These are phyloP conservation scores for Cordyceps pruinosa DNA, from an alignment of 2,329 filamentous ascomycete genomes.

Conservation along the genomic window DNA sequence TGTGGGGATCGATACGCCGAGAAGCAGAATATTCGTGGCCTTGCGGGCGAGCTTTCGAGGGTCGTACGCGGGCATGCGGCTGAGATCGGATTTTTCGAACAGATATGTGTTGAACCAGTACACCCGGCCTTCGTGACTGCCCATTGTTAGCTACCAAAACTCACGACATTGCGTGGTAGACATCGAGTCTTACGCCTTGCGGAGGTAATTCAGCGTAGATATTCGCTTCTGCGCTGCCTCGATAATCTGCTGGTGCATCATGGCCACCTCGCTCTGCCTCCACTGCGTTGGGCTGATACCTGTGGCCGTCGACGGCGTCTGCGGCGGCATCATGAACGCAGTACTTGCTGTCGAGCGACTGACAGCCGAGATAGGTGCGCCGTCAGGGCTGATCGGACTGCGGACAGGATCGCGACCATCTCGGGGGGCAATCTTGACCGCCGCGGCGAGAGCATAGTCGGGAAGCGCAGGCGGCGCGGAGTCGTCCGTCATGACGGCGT, in stretches of 20 bases:
- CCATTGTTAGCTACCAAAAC: conserved; percentile 1
- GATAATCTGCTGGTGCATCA: conserved; percentile 61
- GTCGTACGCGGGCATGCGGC: conserved; percentile 79
- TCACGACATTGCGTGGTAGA: conserved; percentile 17
- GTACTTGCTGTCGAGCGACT: conserved; percentile 33
- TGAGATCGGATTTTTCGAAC: conserved; percentile 75
- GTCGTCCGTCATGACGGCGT: conserved; percentile 37
- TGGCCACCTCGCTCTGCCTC: conserved; percentile 39
- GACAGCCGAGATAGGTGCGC: conserved; percentile 36
- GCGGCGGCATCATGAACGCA: conserved; percentile 22
- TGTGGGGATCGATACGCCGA: conserved; percentile 84
- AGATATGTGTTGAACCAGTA: conserved; percentile 99
- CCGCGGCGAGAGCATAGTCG: conserved; percentile 45
- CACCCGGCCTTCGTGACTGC: conserved; percentile 81
- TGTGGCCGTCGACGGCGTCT: conserved; percentile 15
- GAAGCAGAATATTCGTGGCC: conserved; percentile 86
- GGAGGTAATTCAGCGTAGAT: conserved; percentile 84
- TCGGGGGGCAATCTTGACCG: conserved; percentile 35
- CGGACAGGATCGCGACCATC: conserved; percentile 17
- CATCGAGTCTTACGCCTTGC: conserved; percentile 79
- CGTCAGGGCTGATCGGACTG: conserved; percentile 26
- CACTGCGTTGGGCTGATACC: conserved; percentile 20
- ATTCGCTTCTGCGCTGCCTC: conserved; percentile 88
- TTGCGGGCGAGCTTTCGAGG: conserved; percentile 77
- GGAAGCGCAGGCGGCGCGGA: conserved; percentile 46